A percentile compares a stretch with the other conserved stretches of the same genome.
phyloP scores from a whole-genome alignment of 441 rosid genomes.

The Daphne laureola region DNA sequence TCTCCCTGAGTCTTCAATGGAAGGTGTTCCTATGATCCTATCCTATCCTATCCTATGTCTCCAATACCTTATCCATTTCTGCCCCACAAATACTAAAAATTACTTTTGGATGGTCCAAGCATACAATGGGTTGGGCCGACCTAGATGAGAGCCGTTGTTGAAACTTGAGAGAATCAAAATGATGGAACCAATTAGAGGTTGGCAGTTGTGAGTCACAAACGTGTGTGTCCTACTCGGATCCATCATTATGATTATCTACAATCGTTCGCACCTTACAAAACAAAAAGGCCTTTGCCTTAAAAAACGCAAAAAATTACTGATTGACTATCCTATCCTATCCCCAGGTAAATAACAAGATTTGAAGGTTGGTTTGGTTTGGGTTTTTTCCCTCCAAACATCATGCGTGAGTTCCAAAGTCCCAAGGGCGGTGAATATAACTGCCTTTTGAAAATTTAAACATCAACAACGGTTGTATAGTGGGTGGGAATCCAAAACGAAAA shows the following conservation, averaged over 20 bases:
- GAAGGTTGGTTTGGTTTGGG: slow-evolving; percentile 14
- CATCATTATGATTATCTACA: slow-evolving; percentile 15
- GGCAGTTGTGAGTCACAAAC: slow-evolving; percentile 1
- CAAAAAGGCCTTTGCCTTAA: no score
- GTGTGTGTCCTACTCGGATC: no score
- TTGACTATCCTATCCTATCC: no score
- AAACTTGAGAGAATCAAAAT: no score
- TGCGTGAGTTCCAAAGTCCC: background rate
- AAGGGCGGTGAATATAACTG: slow-evolving; percentile 32
- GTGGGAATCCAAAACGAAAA: slow-evolving; percentile 16
- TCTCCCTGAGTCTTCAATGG: background rate
- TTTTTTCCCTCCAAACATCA: slow-evolving; percentile 5
- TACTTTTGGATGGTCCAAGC: no score
- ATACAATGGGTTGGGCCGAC: no score
- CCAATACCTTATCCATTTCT: slow-evolving; percentile 1
- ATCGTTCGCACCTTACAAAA: slow-evolving; percentile 2
- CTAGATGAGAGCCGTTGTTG: no score
- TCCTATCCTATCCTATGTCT: no score
- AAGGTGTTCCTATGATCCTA: no score
- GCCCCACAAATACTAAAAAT: no score
- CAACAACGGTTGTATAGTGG: slow-evolving; percentile 29
- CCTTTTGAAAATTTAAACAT: slow-evolving; percentile 26
- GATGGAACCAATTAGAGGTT: slow-evolving; percentile 15
- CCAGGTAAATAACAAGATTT: no score
- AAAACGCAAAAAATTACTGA: no score